A percentile compares a stretch with the other conserved stretches of the same genome.
Evolutionary conservation across 2,329 filamentous ascomycete genomes (phyloP).

Genomic region (Reticulascus tulasneorum): DNA sequence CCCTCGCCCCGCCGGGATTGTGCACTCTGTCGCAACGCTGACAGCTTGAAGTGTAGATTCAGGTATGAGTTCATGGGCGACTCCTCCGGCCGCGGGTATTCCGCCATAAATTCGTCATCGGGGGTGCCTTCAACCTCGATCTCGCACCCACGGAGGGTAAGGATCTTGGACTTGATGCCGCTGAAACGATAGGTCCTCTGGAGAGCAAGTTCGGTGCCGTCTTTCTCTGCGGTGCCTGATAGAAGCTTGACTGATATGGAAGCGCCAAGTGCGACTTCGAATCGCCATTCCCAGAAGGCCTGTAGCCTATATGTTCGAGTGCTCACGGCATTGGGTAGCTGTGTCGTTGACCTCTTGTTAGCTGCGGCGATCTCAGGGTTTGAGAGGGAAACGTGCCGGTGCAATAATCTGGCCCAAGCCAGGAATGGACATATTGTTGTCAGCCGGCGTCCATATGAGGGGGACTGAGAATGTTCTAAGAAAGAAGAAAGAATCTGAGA

Average conservation of each 20-base stretch:
- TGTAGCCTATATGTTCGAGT: slow-evolving; percentile 50
- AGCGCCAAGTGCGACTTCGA: slow-evolving; percentile 58
- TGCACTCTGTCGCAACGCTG: slow-evolving; percentile 64
- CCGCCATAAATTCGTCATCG: slow-evolving; percentile 52
- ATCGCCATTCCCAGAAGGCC: slow-evolving; percentile 72
- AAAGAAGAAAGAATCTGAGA: background rate
- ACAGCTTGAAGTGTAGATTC: slow-evolving; percentile 85
- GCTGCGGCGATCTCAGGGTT: slow-evolving; percentile 17
- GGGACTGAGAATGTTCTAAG: background rate
- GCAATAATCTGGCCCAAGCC: slow-evolving; percentile 66
- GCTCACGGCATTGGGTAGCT: slow-evolving; percentile 29
- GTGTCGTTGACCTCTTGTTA: slow-evolving; percentile 1
- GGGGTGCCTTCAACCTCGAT: slow-evolving; percentile 69
- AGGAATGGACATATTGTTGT: slow-evolving; percentile 69
- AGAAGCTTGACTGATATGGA: slow-evolving; percentile 57
- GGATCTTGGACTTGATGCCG: slow-evolving; percentile 80
- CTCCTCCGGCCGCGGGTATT: slow-evolving; percentile 66
- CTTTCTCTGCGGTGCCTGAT: slow-evolving; percentile 83
- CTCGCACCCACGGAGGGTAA: slow-evolving; percentile 87
- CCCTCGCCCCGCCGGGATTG: slow-evolving; percentile 48
- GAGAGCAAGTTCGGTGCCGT: slow-evolving; percentile 86
- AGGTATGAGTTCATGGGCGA: slow-evolving; percentile 77
- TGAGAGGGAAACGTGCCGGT: slow-evolving; percentile 38
- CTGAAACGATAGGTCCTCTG: slow-evolving; percentile 77
- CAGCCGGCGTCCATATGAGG: too few species aligned